Base-by-base conservation (phyloP, 305 asterid genomes). In the Solanum hybrid region DNA sequence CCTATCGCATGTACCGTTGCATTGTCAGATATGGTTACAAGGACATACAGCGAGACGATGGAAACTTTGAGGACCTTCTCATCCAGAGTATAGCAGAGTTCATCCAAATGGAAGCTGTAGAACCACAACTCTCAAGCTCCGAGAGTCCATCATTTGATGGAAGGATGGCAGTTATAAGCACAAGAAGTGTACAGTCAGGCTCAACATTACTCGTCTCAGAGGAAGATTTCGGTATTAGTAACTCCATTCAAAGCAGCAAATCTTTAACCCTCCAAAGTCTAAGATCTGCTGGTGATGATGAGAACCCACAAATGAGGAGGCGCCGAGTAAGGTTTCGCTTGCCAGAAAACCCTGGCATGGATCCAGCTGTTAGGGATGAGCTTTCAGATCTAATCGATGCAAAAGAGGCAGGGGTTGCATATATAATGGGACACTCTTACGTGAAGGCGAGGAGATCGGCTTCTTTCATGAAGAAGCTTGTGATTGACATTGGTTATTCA, bases 11-110 rank as follows among this genome's bases (percentile, higher is more conserved):
- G 98, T 97, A 96, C 87, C 94, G 99, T 22, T 97, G 99, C 95
- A 96, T 97, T 46, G 97, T 95, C 86, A 93, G 99, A 80, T 97
- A 97, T n/a, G 99, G 99, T 86, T 97, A 97, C 94, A 97, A 96
- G 92, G 99, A 97, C 90, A 90, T 96, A 71, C 99, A 96, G 88
- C 93, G 96, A 81, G 99, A 97, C 40, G 96, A 97, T 38, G 98
- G 94, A 31, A 91, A 96, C 91, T 97, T 97, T 46, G 99, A 97
- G 92, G 93, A 96, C 92, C 94, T 90, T 89, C 94, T 97, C 76
- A 97, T 97, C 79, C 98, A 95, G 87, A 95, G 99, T 85, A 96
- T 97, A 86, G 99, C 99, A 1, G 99, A 95, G 93, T 97, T 97
- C 88, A 97, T 97, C 51, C 99, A 96, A 91, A 96, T 96, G 99